A percentile compares a stretch with the other conserved stretches of the same genome.
Conservation (phyloP, 2,329 filamentous ascomycete species). For the Pyrenophora teres region DNA sequence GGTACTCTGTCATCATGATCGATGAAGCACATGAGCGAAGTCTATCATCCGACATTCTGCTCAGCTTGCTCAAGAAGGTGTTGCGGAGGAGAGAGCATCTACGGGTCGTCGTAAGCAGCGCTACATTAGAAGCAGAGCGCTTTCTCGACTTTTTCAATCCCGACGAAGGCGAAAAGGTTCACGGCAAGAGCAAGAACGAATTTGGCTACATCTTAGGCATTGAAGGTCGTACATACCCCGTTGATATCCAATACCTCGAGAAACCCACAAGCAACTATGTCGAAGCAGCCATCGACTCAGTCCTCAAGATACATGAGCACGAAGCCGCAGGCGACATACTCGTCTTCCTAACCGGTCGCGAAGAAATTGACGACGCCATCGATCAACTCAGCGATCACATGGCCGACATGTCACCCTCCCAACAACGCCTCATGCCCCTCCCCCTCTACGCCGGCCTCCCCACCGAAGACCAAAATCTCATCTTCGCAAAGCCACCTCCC, state of each 20-base stretch:
- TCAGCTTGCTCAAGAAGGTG: slow-evolving; percentile 92
- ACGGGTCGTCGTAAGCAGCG: slow-evolving; percentile 88
- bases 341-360: slow-evolving; percentile 87
- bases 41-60: slow-evolving; percentile 85
- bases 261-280: slow-evolving; percentile 83
- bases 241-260: slow-evolving; percentile 82
- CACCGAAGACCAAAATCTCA: slow-evolving; percentile 90
- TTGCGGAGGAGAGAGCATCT: slow-evolving; percentile 77
- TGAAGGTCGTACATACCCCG: slow-evolving; percentile 85
- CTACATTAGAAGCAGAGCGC: slow-evolving; percentile 86
- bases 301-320: slow-evolving; percentile 83
- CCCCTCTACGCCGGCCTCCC: slow-evolving; percentile 89
- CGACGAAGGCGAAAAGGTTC: slow-evolving; percentile 47
- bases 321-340: slow-evolving; percentile 86
- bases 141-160: slow-evolving; percentile 78
- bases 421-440: slow-evolving; percentile 68
- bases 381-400: slow-evolving; percentile 77
- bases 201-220: slow-evolving; percentile 75
- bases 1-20: slow-evolving; percentile 96
- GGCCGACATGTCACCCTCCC: slow-evolving; percentile 63
- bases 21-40: slow-evolving; percentile 96
- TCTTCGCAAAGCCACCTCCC: slow-evolving; percentile 82
- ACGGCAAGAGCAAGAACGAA: slow-evolving; percentile 48
- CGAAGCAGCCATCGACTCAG: slow-evolving; percentile 77
- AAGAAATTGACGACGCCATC: slow-evolving; percentile 87